Evolutionary conservation across 192 early-diverging fungal species (phyloP).

Genomic region (Coemansia sp.): DNA sequence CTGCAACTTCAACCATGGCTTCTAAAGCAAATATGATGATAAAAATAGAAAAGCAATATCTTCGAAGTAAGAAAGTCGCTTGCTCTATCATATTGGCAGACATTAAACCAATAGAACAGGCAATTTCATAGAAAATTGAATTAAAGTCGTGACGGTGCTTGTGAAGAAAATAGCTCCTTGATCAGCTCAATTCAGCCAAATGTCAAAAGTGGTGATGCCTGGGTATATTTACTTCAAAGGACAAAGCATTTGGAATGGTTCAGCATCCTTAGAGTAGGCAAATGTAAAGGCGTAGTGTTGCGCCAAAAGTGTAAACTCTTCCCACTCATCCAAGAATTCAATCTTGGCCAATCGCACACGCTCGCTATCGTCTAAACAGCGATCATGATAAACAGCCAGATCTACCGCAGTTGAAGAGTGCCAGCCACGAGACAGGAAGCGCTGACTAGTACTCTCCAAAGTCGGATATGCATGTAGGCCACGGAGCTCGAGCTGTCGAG

Average conservation of each 20-base stretch:
- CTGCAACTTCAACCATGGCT: too few species aligned
- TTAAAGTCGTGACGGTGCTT: too few species aligned
- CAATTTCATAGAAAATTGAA: too few species aligned
- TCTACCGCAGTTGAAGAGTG: constrained; percentile 56
- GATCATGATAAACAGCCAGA: constrained; percentile 48
- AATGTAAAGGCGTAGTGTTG: constrained; percentile 86
- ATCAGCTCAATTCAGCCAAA: too few species aligned
- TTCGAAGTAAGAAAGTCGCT: too few species aligned
- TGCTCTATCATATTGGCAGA: too few species aligned
- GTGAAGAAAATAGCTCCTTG: too few species aligned
- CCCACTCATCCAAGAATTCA: constrained; percentile 90
- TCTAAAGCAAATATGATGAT: too few species aligned
- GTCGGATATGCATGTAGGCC: constrained; percentile 75
- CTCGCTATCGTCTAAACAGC: constrained; percentile 16
- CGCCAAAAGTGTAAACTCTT: constrained; percentile 84
- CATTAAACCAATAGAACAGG: too few species aligned
- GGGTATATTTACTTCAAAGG: neutral
- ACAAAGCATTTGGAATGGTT: constrained; percentile 34
- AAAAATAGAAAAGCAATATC: too few species aligned
- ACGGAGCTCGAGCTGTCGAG: constrained; percentile 74
- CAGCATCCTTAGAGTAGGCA: constrained; percentile 49
- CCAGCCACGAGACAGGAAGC: constrained; percentile 72
- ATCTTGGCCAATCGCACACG: constrained; percentile 63
- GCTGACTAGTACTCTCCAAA: constrained; percentile 64
- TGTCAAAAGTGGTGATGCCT: too few species aligned